Evolutionary conservation across 495 filamentous ascomycete genomes (phyloP), one percentile per base, ranked within the genome.

Genomic region (Annulohypoxylon moriforme): DNA sequence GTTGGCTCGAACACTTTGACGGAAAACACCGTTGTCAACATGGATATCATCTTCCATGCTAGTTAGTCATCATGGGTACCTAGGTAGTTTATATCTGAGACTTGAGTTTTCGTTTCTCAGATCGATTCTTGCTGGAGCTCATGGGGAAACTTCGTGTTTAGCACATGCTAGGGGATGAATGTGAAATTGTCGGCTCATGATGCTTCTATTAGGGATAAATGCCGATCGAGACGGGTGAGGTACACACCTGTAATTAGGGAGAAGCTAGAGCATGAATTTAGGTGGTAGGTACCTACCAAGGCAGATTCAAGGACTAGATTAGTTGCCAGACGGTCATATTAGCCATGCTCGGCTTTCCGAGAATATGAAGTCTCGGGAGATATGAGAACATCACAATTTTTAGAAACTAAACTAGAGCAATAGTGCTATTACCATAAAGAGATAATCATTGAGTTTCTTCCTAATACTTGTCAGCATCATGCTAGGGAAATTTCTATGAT

Each of bases 1-100:
- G 24, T 29, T 29, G 24, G 24, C 13, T 52, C 47, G 47, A 27
- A 29, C 47, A 14, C 22, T 27, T 29, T 29, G 14, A 34, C 27
- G 25, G 29, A 53, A 33, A 34, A 55, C 40, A 55, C 29, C 27
- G 27, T 4, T 34, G 14, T 34, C 29, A 34, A 55, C 29, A 55
- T 55, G 50, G 50, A 20, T 55, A 25, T 55, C 50, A 31, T 55
- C 14, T 55, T 18, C 29, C 50, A 34, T 29, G 27, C 22, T 34
- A 53, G 14, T 24, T 52, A 52, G 20, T 25, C 47, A 25, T 9
- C 42, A 47, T 40, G 36, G 13, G 13, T 36, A 36, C 33, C 33
- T 36, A 47, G 47, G 47, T 7, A 53, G 25, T 44, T 44, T 16
- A 20, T 9, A 44, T 44, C 40, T 20, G 40, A 44, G 33, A 36